Evolutionary conservation across 139 green algal species (phyloP), one percentile per base, ranked within the genome.

Genomic region (Marvania coccoides): DNA sequence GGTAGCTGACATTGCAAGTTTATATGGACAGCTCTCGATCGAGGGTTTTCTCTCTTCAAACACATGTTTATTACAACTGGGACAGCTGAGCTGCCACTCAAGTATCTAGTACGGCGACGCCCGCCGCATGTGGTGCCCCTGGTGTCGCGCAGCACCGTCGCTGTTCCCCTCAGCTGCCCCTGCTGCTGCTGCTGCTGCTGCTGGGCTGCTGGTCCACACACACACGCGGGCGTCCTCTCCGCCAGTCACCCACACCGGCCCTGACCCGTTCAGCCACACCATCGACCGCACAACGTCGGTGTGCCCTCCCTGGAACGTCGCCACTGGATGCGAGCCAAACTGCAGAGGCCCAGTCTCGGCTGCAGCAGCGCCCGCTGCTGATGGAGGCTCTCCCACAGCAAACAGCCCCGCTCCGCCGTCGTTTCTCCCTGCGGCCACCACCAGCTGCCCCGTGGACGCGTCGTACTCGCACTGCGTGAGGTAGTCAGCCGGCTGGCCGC

Each of bases 211-310:
- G 6, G 36, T 37, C 70, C 70, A 77, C 0, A 46, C 31, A 23
- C 70, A 83, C 4, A 91, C 36, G 13, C 74, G 68, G 1, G 71
- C 70, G 70, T 91, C 85, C 71, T 91, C 85, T 0, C 83, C 85
- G 0, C 78, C 85, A 1, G 70, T 75, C 24, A 87, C 37, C 30
- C 73, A 84, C 31, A 81, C 45, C 3, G 10, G 26, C 38, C 30
- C 26, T 2, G 34, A 48, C 29, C 38, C 75, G 8, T 45, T 62
- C 26, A 78, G 65, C 61, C 82, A 88, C 13, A 83, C 71, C 47
- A 90, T 38, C 0, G 79, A 83, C 0, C 86, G 72, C 48, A 92
- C 83, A 0, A 90, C 70, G 34, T 72, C 73, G 6, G 30, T 54
- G 42, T 93, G 86, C 8, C 54, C 70, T 13, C 86, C 81, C 6